These are phyloP conservation scores for Talaromyces ruber DNA, from an alignment of 495 filamentous ascomycete genomes.

Conservation along the genomic window DNA sequence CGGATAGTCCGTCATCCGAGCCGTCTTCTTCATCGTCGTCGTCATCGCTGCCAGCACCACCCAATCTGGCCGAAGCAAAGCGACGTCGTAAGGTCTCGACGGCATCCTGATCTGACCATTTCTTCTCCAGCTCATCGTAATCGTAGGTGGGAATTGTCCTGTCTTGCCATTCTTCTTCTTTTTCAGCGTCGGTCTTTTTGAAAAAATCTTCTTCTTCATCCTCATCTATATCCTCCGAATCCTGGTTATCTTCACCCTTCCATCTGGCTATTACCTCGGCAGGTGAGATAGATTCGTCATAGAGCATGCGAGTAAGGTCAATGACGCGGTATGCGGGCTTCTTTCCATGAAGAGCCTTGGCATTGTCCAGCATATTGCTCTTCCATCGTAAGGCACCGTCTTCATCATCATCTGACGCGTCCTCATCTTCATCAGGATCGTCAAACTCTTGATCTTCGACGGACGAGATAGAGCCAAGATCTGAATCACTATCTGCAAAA, in stretches of 20 bases:
- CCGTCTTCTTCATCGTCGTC: constrained; percentile 43
- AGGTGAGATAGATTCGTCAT: constrained; percentile 71
- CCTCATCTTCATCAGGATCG: constrained; percentile 43
- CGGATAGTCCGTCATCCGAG: constrained; percentile 37
- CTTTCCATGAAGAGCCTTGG: constrained; percentile 59
- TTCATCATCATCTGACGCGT: constrained; percentile 46
- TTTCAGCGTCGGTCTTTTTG: constrained; percentile 57
- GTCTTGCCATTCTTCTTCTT: constrained; percentile 62
- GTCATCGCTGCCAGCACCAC: constrained; percentile 25
- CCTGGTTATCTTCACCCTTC: constrained; percentile 51
- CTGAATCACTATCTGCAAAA: constrained; percentile 96
- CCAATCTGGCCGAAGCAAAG: constrained; percentile 63
- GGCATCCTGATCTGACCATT: constrained; percentile 74
- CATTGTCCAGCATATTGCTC: constrained; percentile 69
- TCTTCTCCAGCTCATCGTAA: constrained; percentile 69
- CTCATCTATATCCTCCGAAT: constrained; percentile 14
- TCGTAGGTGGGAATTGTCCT: constrained; percentile 71
- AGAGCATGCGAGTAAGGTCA: constrained; percentile 80
- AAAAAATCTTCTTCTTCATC: constrained; percentile 75
- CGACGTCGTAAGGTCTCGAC: constrained; percentile 63
- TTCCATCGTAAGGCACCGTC: constrained; percentile 75
- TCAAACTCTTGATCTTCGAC: constrained; percentile 55
- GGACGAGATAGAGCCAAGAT: constrained; percentile 81
- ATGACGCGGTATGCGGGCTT: constrained; percentile 61
- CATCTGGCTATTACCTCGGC: constrained; percentile 68